Conservation (phyloP, 192 early-diverging fungal genomes). For the Thoreauomyces humboldtii region DNA sequence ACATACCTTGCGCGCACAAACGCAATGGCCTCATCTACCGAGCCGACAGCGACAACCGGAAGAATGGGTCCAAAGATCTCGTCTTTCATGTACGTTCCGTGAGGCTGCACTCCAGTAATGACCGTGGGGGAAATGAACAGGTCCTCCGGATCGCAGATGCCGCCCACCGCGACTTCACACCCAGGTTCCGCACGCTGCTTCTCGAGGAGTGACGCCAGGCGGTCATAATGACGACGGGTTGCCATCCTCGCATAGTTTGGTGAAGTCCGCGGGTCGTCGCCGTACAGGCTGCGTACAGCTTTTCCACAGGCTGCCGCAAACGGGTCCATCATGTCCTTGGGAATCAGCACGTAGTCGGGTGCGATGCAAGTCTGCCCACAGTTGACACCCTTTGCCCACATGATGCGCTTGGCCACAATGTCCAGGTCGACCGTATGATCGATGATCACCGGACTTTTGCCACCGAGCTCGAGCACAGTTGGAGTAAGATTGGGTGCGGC, state of each 20-base stretch:
- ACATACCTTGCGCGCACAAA: conserved; percentile 30
- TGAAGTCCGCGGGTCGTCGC: conserved; percentile 44
- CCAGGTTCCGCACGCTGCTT: conserved; percentile 27
- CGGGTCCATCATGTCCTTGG: conserved; percentile 51
- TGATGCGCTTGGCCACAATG: conserved; percentile 66
- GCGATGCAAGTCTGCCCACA: conserved; percentile 88
- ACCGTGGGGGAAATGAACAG: conserved; percentile 81
- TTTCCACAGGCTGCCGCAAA: conserved; percentile 57
- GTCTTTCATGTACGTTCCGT: conserved; percentile 63
- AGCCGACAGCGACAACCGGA: conserved; percentile 63
- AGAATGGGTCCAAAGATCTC: conserved; percentile 94
- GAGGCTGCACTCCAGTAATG: conserved; percentile 63
- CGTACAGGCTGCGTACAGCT: conserved; percentile 29
- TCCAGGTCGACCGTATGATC: conserved; percentile 54
- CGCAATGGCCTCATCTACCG: conserved; percentile 34
- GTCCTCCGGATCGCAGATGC: conserved; percentile 51
- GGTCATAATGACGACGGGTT: conserved; percentile 65
- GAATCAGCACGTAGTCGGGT: conserved; percentile 80
- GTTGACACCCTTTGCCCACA: conserved; percentile 83
- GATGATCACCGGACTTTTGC: conserved; percentile 75
- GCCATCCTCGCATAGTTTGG: conserved; percentile 70
- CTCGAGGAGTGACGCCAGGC: conserved; percentile 58
- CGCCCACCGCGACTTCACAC: conserved; percentile 53
- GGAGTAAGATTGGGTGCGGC: conserved; percentile 83
- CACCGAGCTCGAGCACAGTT: conserved; percentile 92